Conservation (phyloP, 768 basidiomycete genomes). For the Hericium erinaceus region DNA sequence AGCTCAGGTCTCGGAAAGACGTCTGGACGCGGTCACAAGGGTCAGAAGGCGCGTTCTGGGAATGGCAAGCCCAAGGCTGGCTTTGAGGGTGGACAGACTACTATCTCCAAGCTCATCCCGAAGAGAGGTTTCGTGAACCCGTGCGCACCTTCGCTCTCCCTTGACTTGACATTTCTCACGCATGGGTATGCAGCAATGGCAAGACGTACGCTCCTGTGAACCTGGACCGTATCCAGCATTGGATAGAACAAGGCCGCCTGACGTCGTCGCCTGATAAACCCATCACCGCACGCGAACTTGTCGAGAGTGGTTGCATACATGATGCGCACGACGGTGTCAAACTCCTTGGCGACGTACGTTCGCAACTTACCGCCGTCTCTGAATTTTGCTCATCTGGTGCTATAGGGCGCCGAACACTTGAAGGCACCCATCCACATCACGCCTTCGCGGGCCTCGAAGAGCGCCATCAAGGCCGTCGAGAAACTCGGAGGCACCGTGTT, state of each 20-base stretch:
- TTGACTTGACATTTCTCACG: background rate
- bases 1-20: constrained; percentile 89
- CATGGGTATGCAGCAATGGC: constrained; percentile 42
- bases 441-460: constrained; percentile 78
- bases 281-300: constrained; percentile 79
- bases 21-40: constrained; percentile 89
- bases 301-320: constrained; percentile 85
- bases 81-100: constrained; percentile 97
- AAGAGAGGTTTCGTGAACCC: constrained; percentile 92
- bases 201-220: constrained; percentile 79
- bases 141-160: constrained; percentile 34
- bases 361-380: background rate
- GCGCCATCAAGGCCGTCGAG: constrained; percentile 81
- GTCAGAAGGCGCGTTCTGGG: constrained; percentile 89
- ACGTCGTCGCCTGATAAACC: constrained; percentile 68
- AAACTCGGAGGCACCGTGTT: constrained; percentile 71
- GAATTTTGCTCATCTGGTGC: background rate
- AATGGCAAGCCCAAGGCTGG: constrained; percentile 72
- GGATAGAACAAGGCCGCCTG: constrained; percentile 81
- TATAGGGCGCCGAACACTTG: constrained; percentile 57
- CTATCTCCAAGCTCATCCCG: constrained; percentile 82
- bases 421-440: constrained; percentile 68
- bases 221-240: constrained; percentile 80
- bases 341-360: constrained; percentile 70
- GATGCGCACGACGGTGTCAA: constrained; percentile 88